Evolutionary conservation across 2,329 filamentous ascomycete genomes (phyloP), one percentile per base, ranked within the genome.

Genomic region (Claviceps sp.): DNA sequence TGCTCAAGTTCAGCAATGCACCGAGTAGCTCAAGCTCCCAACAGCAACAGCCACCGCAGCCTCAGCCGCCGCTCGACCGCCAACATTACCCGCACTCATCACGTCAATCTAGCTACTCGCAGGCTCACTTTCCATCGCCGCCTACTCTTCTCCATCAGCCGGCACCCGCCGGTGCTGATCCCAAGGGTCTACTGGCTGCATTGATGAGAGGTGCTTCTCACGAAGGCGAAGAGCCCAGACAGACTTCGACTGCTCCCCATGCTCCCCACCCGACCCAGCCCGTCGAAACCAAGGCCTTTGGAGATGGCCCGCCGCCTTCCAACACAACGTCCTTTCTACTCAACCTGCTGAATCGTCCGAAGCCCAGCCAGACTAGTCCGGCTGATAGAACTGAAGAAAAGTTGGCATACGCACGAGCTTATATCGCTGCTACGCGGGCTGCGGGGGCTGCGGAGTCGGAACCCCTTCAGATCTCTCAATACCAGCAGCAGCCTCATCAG

Each of bases 241-340:
- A 55, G 49, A 43, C 55, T 38, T 49, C 50, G 16, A 54, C 58
- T 47, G 56, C 60, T 20, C 51, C 58, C n/a, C 54, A 60, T 47
- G 56, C 60, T 18, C 50, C 58, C n/a, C 55, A 60, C 6, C 58
- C 58, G 20, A 55, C 59, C 11, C 61, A 61, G 54, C 53, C 63
- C 2, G 52, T 60, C 45, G 65, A 61, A 22, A 14, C 53, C 5
- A 54, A 22, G 51, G 59, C 68, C 41, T 78, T 76, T 68, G 72
- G 67, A 56, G 67, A 72, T 26, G 71, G 71, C 37, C 72, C 77
- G 44, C 77, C 80, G 50, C 70, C 77, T 22, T 76, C 81, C 47
- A 84, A 89, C 65, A 87, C 89, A 4, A 87, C 94, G 67, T 84
- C 91, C 57, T 87, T 93, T 63, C 75, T 98, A 47, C 80, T 97